Percentiles rank a stretch among this genome's conserved stretches.
Conservation (phyloP, 2,329 filamentous ascomycete species). For the Fusarium foetens region DNA sequence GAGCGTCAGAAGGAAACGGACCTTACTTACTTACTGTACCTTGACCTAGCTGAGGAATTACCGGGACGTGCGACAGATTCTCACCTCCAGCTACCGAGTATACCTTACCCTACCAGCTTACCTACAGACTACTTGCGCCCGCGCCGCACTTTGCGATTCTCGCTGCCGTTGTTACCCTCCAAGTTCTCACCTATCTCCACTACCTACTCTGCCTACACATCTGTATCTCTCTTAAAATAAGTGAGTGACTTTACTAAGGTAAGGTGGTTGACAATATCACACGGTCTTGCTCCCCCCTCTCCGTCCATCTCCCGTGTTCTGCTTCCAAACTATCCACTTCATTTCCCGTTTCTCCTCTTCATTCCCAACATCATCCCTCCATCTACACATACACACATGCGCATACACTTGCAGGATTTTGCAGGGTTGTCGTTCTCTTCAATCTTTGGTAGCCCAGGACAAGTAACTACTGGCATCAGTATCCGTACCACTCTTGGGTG, state of each 20-base stretch:
- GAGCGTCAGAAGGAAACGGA: slow-evolving; percentile 1
- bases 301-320: background rate
- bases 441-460: slow-evolving; percentile 4
- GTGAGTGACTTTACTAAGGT: slow-evolving; percentile 1
- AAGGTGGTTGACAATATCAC: background rate
- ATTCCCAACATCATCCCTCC: slow-evolving; percentile 34
- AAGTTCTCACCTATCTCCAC: slow-evolving; percentile 21
- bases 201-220: background rate
- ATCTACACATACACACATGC: background rate
- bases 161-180: slow-evolving; percentile 30
- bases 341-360: slow-evolving; percentile 29
- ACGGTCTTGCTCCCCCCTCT: background rate
- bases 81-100: background rate
- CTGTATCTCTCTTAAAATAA: slow-evolving; percentile 3
- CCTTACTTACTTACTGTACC: background rate
- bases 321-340: slow-evolving; percentile 20
- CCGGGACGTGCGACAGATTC: slow-evolving; percentile 7
- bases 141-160: slow-evolving; percentile 20
- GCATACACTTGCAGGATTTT: slow-evolving; percentile 19
- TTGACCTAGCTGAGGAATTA: slow-evolving; percentile 2
- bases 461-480: slow-evolving; percentile 14
- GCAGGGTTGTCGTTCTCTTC: slow-evolving; percentile 4
- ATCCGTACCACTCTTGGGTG: background rate
- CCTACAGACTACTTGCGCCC: background rate
- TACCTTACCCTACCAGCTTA: slow-evolving; percentile 6